Conservation (phyloP, 352 stramenopile genomes). For the Thraustochytrium sp. region DNA sequence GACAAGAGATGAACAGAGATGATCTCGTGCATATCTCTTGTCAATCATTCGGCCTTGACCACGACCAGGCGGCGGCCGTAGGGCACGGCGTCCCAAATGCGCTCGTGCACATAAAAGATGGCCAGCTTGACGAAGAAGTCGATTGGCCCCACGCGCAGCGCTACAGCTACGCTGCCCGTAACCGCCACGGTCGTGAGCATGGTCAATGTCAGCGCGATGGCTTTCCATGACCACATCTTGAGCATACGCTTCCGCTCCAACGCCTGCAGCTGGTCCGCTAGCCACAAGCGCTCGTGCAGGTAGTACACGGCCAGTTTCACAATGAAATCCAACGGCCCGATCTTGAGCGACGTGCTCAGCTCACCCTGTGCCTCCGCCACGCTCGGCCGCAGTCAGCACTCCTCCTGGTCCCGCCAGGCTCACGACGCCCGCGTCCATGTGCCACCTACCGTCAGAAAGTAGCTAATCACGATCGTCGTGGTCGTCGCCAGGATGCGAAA, state of each 20-base stretch:
- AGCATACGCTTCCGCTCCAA: neutral
- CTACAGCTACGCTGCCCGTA: neutral
- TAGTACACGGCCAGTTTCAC: constrained; percentile 31
- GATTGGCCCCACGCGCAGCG: neutral
- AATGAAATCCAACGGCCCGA: constrained; percentile 14
- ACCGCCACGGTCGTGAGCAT: constrained; percentile 13
- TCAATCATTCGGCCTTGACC: neutral
- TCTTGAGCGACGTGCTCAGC: neutral
- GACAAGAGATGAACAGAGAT: no score
- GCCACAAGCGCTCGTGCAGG: constrained; percentile 10
- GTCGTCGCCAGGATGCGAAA: neutral
- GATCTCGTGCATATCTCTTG: no score
- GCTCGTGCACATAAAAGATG: constrained; percentile 25
- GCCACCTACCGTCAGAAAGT: neutral
- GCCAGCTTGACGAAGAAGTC: constrained; percentile 38
- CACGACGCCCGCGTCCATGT: neutral
- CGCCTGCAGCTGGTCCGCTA: neutral
- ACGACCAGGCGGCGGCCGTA: neutral
- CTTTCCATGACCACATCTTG: constrained; percentile 37
- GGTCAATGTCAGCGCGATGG: constrained; percentile 11
- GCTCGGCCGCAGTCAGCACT: neutral
- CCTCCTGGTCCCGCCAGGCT: neutral
- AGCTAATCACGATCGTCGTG: constrained; percentile 6
- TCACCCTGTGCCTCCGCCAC: no score
- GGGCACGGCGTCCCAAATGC: neutral